These are phyloP conservation scores for Diaporthe citriasiana DNA, from an alignment of 2,329 filamentous ascomycete species.

Conservation along the genomic window DNA sequence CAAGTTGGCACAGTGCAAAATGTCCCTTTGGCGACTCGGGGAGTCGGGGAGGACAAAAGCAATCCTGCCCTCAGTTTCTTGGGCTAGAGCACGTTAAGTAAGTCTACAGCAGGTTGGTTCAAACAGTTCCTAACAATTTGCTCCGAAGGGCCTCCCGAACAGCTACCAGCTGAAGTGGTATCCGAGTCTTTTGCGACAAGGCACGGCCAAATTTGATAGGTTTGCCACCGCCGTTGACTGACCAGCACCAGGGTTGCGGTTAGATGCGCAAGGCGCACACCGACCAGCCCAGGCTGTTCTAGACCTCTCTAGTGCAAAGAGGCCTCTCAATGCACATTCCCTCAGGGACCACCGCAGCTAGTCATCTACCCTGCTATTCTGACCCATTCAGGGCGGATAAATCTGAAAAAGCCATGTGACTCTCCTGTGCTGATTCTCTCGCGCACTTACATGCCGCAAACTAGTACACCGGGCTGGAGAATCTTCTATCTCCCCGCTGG, in stretches of 20 bases:
- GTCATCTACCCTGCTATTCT: no score
- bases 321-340: no score
- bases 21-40: background rate
- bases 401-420: no score
- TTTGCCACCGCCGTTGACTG: background rate
- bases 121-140: background rate
- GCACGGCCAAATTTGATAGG: background rate
- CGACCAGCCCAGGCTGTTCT: conserved; percentile 3
- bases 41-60: background rate
- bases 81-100: background rate
- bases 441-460: no score
- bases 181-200: background rate
- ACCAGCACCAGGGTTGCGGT: conserved; percentile 21
- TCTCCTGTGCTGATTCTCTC: no score
- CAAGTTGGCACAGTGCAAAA: background rate
- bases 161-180: background rate
- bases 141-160: no score
- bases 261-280: background rate
- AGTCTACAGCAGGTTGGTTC: background rate
- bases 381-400: no score
- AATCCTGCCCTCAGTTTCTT: background rate
- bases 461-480: no score
- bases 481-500: no score
- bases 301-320: background rate
- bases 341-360: no score